Conservation (phyloP, 1,284 basidiomycete genomes). For the Puccinia polysora region DNA sequence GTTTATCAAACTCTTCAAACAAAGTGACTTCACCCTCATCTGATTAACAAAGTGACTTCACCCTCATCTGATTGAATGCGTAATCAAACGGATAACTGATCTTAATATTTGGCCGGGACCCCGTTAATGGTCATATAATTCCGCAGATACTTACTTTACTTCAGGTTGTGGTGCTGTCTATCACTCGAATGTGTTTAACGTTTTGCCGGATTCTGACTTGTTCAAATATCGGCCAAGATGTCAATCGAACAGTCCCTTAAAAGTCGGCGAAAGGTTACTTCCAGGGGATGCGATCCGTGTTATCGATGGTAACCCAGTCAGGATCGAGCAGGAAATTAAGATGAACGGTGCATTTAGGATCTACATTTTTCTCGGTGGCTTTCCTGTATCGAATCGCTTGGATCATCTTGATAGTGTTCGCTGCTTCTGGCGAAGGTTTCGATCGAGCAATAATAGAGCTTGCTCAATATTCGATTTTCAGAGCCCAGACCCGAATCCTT, state of each 20-base stretch:
- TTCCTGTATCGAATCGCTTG: background rate
- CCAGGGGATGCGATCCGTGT: conserved; percentile 49
- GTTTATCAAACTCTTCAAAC: conserved; percentile 41
- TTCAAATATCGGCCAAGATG: conserved; percentile 46
- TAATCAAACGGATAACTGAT: background rate
- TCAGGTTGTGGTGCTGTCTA: conserved; percentile 52
- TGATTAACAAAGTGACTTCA: no score
- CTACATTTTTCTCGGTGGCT: background rate
- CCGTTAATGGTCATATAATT: background rate
- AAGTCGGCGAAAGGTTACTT: conserved; percentile 48
- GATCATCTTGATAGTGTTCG: conserved; percentile 44
- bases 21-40: background rate
- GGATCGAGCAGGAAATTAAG: conserved; percentile 51
- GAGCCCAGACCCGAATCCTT: conserved; percentile 47
- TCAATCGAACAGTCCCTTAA: conserved; percentile 45
- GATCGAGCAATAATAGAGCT: conserved; percentile 17
- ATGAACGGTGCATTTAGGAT: conserved; percentile 52
- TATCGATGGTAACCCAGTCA: conserved; percentile 50
- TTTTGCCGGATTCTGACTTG: conserved; percentile 47
- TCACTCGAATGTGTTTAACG: conserved; percentile 49
- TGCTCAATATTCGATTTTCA: conserved; percentile 48
- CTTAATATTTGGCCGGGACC: background rate
- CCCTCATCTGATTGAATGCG: background rate
- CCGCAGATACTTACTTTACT: conserved; percentile 40
- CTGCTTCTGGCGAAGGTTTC: conserved; percentile 47